phyloP scores from a whole-genome alignment of 116 monocot genomes.

The Papilionanthe hybrid region DNA sequence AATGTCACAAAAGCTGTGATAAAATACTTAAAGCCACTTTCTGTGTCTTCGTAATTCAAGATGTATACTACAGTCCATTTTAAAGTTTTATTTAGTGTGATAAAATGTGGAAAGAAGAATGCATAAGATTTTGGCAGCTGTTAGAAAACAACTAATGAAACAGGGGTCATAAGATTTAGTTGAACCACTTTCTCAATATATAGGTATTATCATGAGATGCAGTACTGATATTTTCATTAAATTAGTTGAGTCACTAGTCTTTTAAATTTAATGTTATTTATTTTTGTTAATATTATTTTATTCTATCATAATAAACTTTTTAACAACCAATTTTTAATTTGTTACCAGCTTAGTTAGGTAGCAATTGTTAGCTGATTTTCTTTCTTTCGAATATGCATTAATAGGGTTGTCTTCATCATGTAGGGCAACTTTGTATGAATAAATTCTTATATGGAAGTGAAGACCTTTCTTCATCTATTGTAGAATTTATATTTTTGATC shows the following conservation, averaged over 20 bases:
- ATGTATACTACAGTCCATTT: too few species aligned
- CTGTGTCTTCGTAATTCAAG: too few species aligned
- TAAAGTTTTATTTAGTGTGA: too few species aligned
- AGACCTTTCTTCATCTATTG: background rate
- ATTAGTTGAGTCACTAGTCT: background rate
- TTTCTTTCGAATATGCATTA: too few species aligned
- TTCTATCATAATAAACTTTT: too few species aligned
- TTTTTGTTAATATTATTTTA: too few species aligned
- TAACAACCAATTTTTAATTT: too few species aligned
- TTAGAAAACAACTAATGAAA: background rate
- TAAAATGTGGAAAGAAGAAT: background rate
- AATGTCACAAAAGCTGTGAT: too few species aligned
- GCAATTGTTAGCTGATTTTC: too few species aligned
- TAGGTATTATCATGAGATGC: background rate
- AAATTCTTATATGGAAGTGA: background rate
- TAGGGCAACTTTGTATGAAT: background rate
- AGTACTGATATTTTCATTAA: background rate
- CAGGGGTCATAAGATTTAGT: too few species aligned
- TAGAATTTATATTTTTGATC: background rate
- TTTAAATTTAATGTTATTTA: background rate
- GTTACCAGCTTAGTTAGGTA: too few species aligned
- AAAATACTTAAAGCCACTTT: too few species aligned
- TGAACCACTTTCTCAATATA: background rate
- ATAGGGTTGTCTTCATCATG: background rate
- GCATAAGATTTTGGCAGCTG: background rate